Evolutionary conservation across 2,329 filamentous ascomycete species (phyloP).

Genomic region (Xylaria sp.): DNA sequence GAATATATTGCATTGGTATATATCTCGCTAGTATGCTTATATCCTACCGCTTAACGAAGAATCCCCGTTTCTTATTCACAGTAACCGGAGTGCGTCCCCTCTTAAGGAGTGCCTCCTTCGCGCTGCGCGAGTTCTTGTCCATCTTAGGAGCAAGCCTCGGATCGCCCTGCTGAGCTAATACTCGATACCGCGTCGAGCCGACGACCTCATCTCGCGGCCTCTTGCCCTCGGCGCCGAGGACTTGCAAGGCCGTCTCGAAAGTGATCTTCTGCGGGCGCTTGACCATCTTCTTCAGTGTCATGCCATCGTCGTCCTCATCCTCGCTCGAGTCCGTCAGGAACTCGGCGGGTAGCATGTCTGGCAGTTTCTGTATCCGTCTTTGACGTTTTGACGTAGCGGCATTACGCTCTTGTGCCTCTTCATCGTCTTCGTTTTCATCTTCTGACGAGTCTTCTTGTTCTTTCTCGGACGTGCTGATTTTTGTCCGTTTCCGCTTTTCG

Average conservation of each 20-base stretch:
- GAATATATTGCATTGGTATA: slow-evolving; percentile 16
- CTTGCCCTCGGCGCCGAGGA: slow-evolving; percentile 53
- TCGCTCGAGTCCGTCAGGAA: slow-evolving; percentile 63
- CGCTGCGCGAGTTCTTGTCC: slow-evolving; percentile 55
- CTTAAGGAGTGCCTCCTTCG: slow-evolving; percentile 59
- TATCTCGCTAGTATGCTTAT: slow-evolving; percentile 11
- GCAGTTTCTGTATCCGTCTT: slow-evolving; percentile 54
- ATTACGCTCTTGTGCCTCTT: slow-evolving; percentile 41
- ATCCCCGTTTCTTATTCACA: slow-evolving; percentile 54
- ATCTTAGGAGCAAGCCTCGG: slow-evolving; percentile 61
- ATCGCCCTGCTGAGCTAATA: slow-evolving; percentile 58
- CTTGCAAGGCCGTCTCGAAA: slow-evolving; percentile 55
- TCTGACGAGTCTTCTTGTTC: slow-evolving; percentile 17
- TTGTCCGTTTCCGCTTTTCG: slow-evolving; percentile 57
- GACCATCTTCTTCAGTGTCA: slow-evolving; percentile 41
- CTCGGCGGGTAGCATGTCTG: slow-evolving; percentile 63
- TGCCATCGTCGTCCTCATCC: slow-evolving; percentile 40
- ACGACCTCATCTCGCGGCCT: slow-evolving; percentile 60
- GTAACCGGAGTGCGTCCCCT: slow-evolving; percentile 55
- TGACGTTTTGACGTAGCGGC: slow-evolving; percentile 41
- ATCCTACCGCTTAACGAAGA: slow-evolving; percentile 55
- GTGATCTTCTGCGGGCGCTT: slow-evolving; percentile 57
- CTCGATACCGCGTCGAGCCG: slow-evolving; percentile 66
- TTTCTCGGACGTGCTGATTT: slow-evolving; percentile 13
- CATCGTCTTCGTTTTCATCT: slow-evolving; percentile 18